Conservation (phyloP, 352 stramenopile species). For the Phytophthora ohioensis region DNA sequence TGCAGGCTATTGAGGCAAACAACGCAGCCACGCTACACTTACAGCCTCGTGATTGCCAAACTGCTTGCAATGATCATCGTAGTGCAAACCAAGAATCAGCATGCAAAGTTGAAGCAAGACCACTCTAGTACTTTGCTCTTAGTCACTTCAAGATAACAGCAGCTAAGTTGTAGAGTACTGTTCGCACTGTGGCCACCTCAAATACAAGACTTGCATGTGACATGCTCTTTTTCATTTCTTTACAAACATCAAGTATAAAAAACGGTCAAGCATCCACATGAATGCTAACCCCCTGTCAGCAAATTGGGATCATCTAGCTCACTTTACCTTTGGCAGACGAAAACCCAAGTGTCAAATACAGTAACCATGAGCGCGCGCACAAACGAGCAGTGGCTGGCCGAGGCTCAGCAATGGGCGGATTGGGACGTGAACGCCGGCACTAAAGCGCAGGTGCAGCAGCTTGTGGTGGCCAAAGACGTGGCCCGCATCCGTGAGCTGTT, state of each 20-base stretch:
- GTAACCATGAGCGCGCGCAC: conserved; percentile 34
- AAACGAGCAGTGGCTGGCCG: conserved; percentile 57
- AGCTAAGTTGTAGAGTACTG: neutral
- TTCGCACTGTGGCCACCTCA: no score
- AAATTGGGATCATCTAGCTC: neutral
- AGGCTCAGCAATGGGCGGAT: conserved; percentile 77
- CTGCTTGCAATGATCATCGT: no score
- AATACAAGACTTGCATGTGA: conserved; percentile 21
- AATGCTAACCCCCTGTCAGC: conserved; percentile 29
- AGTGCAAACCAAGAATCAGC: neutral
- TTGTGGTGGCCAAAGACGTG: conserved; percentile 69
- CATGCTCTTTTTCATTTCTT: conserved; percentile 21
- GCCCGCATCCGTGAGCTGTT: conserved; percentile 77
- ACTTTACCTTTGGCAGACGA: conserved; percentile 32
- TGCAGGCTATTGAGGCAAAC: no score
- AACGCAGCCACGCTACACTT: no score
- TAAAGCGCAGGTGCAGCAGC: conserved; percentile 63
- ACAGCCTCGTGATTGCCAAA: no score
- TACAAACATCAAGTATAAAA: conserved; percentile 44
- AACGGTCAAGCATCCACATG: conserved; percentile 26
- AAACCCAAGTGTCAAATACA: neutral
- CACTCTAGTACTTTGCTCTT: no score
- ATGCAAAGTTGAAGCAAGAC: conserved; percentile 34
- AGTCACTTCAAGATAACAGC: no score
- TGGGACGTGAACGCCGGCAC: conserved; percentile 91